A percentile compares a stretch with the other conserved stretches of the same genome.
Conservation (phyloP, 495 filamentous ascomycete species). For the Aspergillus steynii region DNA sequence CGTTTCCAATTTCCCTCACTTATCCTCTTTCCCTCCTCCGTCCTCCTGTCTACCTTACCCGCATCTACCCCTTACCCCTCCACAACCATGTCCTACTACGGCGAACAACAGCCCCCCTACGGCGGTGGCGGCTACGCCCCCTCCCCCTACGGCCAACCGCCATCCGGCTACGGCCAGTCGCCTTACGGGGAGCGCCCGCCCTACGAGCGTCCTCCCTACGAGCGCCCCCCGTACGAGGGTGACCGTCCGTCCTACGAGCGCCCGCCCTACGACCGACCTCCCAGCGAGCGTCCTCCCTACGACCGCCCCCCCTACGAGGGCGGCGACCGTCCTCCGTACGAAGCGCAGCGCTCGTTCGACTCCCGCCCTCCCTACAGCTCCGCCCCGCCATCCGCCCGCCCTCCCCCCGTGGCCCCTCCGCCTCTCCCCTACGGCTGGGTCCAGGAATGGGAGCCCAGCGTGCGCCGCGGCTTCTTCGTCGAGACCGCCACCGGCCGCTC, state of each 20-base stretch:
- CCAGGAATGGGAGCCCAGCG: constrained; percentile 57
- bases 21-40: constrained; percentile 9
- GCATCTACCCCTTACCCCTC: not conserved
- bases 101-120: constrained; percentile 23
- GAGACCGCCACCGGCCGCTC: constrained; percentile 59
- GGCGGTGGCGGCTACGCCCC: constrained; percentile 16
- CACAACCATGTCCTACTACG: constrained; percentile 19
- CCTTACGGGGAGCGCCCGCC: constrained; percentile 25
- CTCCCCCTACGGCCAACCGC: constrained; percentile 24
- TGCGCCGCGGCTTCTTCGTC: constrained; percentile 61
- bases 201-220: constrained; percentile 13
- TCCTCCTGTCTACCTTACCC: constrained; percentile 6
- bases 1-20: not conserved
- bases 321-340: constrained; percentile 14
- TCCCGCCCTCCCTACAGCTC: constrained; percentile 18
- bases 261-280: constrained; percentile 19
- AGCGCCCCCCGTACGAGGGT: constrained; percentile 13
- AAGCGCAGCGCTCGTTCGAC: constrained; percentile 20
- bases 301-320: constrained; percentile 21
- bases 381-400: constrained; percentile 26
- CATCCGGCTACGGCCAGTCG: constrained; percentile 3
- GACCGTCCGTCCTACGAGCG: constrained; percentile 16
- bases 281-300: constrained; percentile 18
- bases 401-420: constrained; percentile 42
- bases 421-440: constrained; percentile 60